These are phyloP conservation scores for Mycena leptocephala DNA, from an alignment of 768 basidiomycete species.

Conservation along the genomic window DNA sequence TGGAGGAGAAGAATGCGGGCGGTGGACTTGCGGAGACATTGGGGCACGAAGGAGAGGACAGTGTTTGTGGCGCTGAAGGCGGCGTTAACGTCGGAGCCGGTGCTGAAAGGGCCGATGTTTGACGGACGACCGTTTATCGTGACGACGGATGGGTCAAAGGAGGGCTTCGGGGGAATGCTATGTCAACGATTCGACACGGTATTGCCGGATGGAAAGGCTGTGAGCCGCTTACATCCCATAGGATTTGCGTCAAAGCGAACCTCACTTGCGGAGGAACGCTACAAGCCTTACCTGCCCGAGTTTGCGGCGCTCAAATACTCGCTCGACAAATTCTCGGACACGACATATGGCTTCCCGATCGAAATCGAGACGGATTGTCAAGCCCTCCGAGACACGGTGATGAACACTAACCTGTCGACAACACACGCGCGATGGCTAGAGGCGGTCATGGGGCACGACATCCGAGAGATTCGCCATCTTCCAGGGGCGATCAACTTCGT, in stretches of 20 bases:
- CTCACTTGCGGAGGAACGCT: constrained; percentile 45
- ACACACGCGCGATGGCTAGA: no score
- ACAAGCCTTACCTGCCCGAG: constrained; percentile 41
- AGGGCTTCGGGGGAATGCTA: constrained; percentile 16
- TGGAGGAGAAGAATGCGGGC: not conserved
- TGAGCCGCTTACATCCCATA: constrained; percentile 42
- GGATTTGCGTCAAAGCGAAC: constrained; percentile 52
- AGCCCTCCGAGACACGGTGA: constrained; percentile 40
- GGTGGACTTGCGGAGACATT: not conserved
- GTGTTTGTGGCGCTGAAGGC: not conserved
- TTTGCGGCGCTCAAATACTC: not conserved
- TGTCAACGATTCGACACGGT: constrained; percentile 34
- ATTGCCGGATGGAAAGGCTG: constrained; percentile 23
- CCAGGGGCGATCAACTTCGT: no score
- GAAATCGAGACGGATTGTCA: constrained; percentile 19
- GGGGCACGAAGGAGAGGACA: not conserved
- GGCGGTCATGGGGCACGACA: no score
- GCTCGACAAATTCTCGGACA: constrained; percentile 36
- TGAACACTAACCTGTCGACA: constrained; percentile 34
- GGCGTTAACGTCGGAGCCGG: not conserved
- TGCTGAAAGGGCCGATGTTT: constrained; percentile 30
- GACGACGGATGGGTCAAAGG: not conserved
- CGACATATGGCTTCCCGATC: constrained; percentile 41
- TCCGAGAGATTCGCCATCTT: no score
- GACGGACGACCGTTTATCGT: not conserved